phyloP scores from a whole-genome alignment of 441 rosid genomes.

The Bruguiera hainesii region DNA sequence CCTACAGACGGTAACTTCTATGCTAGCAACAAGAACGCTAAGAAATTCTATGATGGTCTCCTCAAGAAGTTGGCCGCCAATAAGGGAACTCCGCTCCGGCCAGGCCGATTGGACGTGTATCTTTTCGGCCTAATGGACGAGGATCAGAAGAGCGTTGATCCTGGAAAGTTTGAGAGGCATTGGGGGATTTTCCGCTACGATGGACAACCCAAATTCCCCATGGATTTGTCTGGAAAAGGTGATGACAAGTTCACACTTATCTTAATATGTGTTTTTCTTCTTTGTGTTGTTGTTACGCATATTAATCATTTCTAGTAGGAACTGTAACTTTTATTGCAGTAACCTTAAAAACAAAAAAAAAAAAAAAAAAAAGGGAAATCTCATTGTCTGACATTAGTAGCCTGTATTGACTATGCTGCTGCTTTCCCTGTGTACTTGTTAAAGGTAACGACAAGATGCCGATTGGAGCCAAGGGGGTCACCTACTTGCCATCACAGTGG shows the following conservation, averaged over 20 bases:
- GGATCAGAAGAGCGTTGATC: constrained; percentile 57
- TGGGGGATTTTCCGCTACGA: constrained; percentile 86
- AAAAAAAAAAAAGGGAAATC: too few species aligned
- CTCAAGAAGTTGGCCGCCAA: constrained; percentile 46
- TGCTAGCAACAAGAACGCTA: constrained; percentile 36
- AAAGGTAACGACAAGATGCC: constrained; percentile 44
- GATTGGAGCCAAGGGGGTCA: constrained; percentile 57
- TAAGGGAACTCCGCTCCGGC: constrained; percentile 63
- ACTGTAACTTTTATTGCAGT: too few species aligned
- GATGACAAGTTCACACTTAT: neutral
- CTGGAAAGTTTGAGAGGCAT: constrained; percentile 71
- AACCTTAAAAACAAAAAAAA: too few species aligned
- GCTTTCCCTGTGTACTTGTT: too few species aligned
- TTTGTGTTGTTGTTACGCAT: too few species aligned
- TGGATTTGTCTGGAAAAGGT: constrained; percentile 64
- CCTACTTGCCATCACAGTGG: constrained; percentile 62
- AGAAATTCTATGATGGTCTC: constrained; percentile 67
- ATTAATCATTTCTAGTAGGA: too few species aligned
- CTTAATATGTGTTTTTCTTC: too few species aligned
- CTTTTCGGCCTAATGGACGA: constrained; percentile 68
- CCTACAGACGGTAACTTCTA: constrained; percentile 63
- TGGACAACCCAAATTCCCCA: constrained; percentile 65
- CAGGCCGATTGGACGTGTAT: constrained; percentile 48
- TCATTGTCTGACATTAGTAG: too few species aligned
- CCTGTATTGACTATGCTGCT: too few species aligned